Evolutionary conservation across 2,329 filamentous ascomycete species (phyloP).

Genomic region (Basipetospora chlamydospora): DNA sequence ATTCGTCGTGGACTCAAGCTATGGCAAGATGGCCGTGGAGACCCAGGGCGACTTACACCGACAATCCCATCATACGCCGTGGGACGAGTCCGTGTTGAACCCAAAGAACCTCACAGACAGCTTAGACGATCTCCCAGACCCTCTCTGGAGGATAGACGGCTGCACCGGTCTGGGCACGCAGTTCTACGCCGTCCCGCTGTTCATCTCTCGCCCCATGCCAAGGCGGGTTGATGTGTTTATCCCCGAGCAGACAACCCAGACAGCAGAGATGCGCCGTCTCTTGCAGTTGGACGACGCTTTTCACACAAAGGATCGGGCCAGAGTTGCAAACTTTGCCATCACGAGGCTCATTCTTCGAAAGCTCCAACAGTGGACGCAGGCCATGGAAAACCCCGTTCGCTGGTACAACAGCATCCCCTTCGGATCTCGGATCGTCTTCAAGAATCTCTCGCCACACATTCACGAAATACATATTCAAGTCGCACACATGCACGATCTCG

Average conservation of each 20-base stretch:
- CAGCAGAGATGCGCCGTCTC: slow-evolving; percentile 25
- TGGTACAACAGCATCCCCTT: slow-evolving; percentile 36
- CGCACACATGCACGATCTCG: slow-evolving; percentile 35
- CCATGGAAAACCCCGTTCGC: slow-evolving; percentile 14
- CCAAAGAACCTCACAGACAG: slow-evolving; percentile 47
- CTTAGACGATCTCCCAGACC: slow-evolving; percentile 25
- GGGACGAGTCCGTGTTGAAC: slow-evolving; percentile 37
- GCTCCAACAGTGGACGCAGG: slow-evolving; percentile 34
- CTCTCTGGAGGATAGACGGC: slow-evolving; percentile 45
- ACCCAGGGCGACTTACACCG: not conserved
- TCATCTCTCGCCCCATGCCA: slow-evolving; percentile 29
- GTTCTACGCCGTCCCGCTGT: slow-evolving; percentile 40
- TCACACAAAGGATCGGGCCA: slow-evolving; percentile 35
- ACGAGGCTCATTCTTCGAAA: slow-evolving; percentile 38
- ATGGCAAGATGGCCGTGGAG: not conserved
- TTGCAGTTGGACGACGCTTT: slow-evolving; percentile 38
- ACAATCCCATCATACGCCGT: slow-evolving; percentile 12
- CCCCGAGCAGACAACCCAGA: slow-evolving; percentile 30
- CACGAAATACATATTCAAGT: slow-evolving; percentile 29
- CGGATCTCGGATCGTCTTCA: slow-evolving; percentile 41
- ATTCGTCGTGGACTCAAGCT: slow-evolving; percentile 15
- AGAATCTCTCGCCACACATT: slow-evolving; percentile 32
- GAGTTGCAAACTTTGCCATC: slow-evolving; percentile 34
- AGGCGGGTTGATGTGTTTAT: slow-evolving; percentile 45
- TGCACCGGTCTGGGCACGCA: slow-evolving; percentile 42